phyloP scores from a whole-genome alignment of 257 asterid species.

The Fraxinus quadrangulata region DNA sequence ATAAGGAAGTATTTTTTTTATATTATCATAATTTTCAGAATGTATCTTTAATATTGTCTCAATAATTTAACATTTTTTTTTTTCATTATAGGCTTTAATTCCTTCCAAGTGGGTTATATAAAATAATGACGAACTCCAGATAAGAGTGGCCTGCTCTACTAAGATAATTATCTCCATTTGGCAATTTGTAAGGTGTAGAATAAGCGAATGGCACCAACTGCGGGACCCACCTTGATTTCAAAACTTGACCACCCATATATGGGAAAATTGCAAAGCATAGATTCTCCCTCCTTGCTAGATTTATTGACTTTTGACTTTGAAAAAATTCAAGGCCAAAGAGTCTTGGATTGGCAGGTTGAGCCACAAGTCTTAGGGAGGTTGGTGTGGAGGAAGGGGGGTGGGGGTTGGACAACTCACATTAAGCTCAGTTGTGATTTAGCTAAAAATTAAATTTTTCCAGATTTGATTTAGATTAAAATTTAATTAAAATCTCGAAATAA shows the following conservation, averaged over 20 bases:
- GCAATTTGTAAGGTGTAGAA: neutral
- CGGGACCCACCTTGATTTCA: neutral
- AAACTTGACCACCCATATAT: conserved; percentile 12
- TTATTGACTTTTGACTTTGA: conserved; percentile 8
- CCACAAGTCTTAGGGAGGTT: neutral
- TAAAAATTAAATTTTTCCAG: too few species aligned
- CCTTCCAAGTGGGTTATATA: neutral
- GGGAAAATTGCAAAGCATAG: neutral
- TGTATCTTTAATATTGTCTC: too few species aligned
- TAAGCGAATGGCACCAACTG: neutral
- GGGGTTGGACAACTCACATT: too few species aligned
- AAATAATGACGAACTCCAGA: neutral
- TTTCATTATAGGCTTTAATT: neutral
- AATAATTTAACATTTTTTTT: neutral
- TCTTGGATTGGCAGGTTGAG: neutral
- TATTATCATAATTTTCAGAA: too few species aligned
- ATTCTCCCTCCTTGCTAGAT: neutral
- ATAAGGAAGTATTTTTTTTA: too few species aligned
- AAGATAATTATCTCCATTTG: neutral
- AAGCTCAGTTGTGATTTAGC: too few species aligned
- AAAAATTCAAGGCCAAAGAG: neutral
- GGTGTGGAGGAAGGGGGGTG: too few species aligned
- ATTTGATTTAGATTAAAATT: too few species aligned
- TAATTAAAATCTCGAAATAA: too few species aligned
- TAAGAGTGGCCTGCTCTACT: neutral